Conservation (phyloP, 2,329 filamentous ascomycete genomes). For the Blastomyces percursus region DNA sequence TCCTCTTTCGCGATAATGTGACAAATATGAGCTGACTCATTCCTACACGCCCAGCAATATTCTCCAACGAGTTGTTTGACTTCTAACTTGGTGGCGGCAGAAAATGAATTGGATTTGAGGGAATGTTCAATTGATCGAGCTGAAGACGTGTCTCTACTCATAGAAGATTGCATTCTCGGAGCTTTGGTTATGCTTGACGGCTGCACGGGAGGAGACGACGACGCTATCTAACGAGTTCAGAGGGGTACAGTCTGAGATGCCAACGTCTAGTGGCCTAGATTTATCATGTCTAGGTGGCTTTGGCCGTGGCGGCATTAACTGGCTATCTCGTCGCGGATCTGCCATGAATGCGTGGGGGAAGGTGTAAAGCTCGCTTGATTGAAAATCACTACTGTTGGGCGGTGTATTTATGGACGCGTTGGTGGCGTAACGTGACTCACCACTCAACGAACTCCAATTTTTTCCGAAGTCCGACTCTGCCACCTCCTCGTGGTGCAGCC, state of each 20-base stretch:
- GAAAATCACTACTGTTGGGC: no score
- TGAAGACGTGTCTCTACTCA: neutral
- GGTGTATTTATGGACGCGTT: no score
- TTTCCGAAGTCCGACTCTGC: no score
- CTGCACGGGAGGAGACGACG: neutral
- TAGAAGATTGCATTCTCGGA: neutral
- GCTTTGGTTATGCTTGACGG: neutral
- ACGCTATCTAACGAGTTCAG: neutral
- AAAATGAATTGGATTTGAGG: neutral
- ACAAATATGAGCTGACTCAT: neutral
- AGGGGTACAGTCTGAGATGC: neutral
- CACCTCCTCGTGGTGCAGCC: no score
- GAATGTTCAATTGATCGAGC: neutral
- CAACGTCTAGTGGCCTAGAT: neutral
- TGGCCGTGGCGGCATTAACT: neutral
- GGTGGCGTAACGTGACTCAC: no score
- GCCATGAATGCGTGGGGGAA: neutral
- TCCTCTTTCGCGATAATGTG: neutral
- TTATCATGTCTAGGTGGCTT: neutral
- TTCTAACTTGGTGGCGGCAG: slow-evolving; percentile 1
- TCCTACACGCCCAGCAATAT: neutral
- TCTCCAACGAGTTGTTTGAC: neutral
- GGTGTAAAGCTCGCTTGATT: no score
- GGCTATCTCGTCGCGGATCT: neutral
- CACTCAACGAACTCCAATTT: no score